Evolutionary conservation across 495 filamentous ascomycete genomes (phyloP), one percentile per base, ranked within the genome.

Genomic region (Hypoxylon rickii): DNA sequence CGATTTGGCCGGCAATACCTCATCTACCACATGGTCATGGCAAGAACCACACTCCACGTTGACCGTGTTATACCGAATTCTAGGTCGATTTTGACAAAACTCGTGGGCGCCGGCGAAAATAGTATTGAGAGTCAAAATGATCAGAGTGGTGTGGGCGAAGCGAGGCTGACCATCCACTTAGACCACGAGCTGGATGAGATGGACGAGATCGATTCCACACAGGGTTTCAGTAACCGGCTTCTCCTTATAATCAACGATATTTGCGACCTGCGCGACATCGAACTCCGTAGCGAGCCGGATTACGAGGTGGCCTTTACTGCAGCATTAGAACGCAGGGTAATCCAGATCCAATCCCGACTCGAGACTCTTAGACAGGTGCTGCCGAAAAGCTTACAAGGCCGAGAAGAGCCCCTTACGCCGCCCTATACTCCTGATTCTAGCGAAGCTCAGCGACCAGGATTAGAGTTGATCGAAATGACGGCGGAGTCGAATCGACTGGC

Each of bases 241-340:
- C 43, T 45, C 16, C 29, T 45, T 5, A 32, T 45, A n/a, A 45
- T 45, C 12, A 45, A 45, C 12, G 43, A 45, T 8, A 45, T 45
- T 32, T 45, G 43, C 43, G 24, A 45, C 43, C 43, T 45, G 8
- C 43, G 43, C n/a, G 43, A 45, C 33, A 11, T 29, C 17, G 8
- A 31, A 12, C 17, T 16, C 8, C 33, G 15, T 5, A 29, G 21
- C 13, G 18, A 21, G 43, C 4, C 15, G 17, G 26, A 15, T 15
- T 10, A 19, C n/a, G 24, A 29, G 10, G 24, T 4, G 4, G 10
- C 4, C 24, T 4, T 5, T 10, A 10, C 5, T 4, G 24, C 24
- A 29, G 10, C 24, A 29, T 29, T 29, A 29, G 24, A 29, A 29
- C 24, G 24, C 24, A 29, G 24, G 24, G 24, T 29, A 10, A 29